These are phyloP conservation scores for Seiridium unicorne DNA, from an alignment of 2,329 filamentous ascomycete genomes.

Conservation along the genomic window DNA sequence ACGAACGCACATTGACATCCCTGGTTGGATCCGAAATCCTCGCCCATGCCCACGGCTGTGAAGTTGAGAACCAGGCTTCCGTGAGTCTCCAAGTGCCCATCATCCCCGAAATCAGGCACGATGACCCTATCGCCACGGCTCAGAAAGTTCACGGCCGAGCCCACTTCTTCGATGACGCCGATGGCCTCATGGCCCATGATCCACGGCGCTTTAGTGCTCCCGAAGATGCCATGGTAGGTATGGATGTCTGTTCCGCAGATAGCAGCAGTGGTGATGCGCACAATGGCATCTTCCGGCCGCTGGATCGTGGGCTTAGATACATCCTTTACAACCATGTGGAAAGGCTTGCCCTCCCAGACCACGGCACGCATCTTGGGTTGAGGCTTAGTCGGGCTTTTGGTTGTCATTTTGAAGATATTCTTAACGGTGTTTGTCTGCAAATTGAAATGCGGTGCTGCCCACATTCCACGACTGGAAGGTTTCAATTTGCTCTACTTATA, in stretches of 20 bases:
- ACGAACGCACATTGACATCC: neutral
- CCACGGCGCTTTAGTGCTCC: constrained; percentile 64
- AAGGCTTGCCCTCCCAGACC: constrained; percentile 11
- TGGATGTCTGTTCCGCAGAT: constrained; percentile 71
- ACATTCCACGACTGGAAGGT: no score
- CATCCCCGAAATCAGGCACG: constrained; percentile 50
- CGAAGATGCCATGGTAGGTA: constrained; percentile 71
- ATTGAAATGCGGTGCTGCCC: no score
- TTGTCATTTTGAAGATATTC: no score
- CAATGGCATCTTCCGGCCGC: constrained; percentile 29
- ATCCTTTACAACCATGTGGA: constrained; percentile 13
- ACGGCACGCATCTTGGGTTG: constrained; percentile 1
- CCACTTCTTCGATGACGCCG: constrained; percentile 71
- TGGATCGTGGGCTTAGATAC: constrained; percentile 14
- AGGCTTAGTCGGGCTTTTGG: no score
- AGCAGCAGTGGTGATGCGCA: constrained; percentile 30
- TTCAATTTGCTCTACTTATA: no score
- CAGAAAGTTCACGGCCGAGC: constrained; percentile 65
- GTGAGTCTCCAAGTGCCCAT: constrained; percentile 31
- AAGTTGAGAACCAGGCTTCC: constrained; percentile 15
- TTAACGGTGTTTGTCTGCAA: no score
- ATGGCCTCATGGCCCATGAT: constrained; percentile 86
- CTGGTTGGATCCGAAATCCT: neutral
- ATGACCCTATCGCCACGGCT: constrained; percentile 76
- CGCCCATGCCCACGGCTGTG: constrained; percentile 24